phyloP scores from a whole-genome alignment of 2,329 filamentous ascomycete species.

The Calonectria honghensis region DNA sequence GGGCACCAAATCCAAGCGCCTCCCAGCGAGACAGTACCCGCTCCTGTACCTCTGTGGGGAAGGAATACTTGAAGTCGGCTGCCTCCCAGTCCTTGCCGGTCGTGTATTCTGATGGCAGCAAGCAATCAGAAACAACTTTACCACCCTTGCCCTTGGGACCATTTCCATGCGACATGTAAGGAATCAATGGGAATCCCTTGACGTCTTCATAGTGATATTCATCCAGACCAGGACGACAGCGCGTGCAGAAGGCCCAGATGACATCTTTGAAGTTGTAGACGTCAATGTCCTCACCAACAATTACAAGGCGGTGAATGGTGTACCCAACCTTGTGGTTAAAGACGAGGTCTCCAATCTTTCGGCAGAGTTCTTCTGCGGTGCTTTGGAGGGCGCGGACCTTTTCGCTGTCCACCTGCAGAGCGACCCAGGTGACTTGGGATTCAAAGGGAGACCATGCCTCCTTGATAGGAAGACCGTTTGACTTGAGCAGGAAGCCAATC shows the following conservation, averaged over 20 bases:
- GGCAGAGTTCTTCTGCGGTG: constrained; percentile 62
- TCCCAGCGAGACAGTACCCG: constrained; percentile 56
- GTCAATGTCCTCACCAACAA: constrained; percentile 71
- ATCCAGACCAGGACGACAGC: constrained; percentile 66
- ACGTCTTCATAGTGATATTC: constrained; percentile 68
- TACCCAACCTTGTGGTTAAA: constrained; percentile 64
- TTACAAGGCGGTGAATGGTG: constrained; percentile 65
- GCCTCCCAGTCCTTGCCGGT: constrained; percentile 57
- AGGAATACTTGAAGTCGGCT: constrained; percentile 59
- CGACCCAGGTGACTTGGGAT: constrained; percentile 69
- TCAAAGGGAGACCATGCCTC: constrained; percentile 67
- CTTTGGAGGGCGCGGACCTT: constrained; percentile 74
- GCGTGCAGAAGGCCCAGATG: constrained; percentile 69
- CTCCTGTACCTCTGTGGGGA: constrained; percentile 63
- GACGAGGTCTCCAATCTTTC: constrained; percentile 64
- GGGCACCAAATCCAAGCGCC: constrained; percentile 58
- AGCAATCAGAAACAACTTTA: constrained; percentile 67
- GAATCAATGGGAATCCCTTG: constrained; percentile 65
- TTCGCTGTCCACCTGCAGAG: constrained; percentile 73
- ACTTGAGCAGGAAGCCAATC: constrained; percentile 38
- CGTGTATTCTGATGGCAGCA: constrained; percentile 66
- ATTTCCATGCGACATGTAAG: constrained; percentile 67
- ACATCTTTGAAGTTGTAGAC: constrained; percentile 67
- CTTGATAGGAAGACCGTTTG: constrained; percentile 63
- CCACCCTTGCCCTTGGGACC: constrained; percentile 59